These are phyloP conservation scores for Pythium pectinolyticum DNA, from an alignment of 352 stramenopile species.

Conservation along the genomic window DNA sequence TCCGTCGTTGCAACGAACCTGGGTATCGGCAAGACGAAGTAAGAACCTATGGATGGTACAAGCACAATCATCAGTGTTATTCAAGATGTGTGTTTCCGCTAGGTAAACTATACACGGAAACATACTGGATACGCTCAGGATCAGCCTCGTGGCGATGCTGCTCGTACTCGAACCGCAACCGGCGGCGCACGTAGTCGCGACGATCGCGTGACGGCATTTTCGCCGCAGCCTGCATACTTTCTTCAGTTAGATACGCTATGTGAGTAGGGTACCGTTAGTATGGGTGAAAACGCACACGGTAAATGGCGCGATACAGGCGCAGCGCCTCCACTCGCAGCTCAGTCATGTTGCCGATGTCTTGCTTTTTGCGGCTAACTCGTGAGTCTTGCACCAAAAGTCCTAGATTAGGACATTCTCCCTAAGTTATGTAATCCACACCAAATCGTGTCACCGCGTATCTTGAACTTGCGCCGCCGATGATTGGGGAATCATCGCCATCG, in stretches of 20 bases:
- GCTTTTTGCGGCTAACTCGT: not conserved
- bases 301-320: constrained; percentile 74
- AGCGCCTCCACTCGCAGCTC: constrained; percentile 42
- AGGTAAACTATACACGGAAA: not conserved
- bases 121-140: constrained; percentile 53
- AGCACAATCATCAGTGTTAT: constrained; percentile 6
- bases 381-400: not conserved
- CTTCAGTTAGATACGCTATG: not conserved
- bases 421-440: not conserved
- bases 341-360: constrained; percentile 7
- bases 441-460: not conserved
- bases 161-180: constrained; percentile 72
- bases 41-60: constrained; percentile 41
- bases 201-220: constrained; percentile 72
- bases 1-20: constrained; percentile 34
- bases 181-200: constrained; percentile 60
- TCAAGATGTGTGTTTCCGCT: too few relatives aligned
- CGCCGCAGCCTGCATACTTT: constrained; percentile 43
- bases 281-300: constrained; percentile 42
- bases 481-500: too few relatives aligned
- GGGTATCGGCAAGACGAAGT: constrained; percentile 66
- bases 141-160: constrained; percentile 54
- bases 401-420: not conserved
- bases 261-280: not conserved
- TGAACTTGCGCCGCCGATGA: too few relatives aligned